Evolutionary conservation across 2,329 filamentous ascomycete genomes (phyloP), one percentile per base, ranked within the genome.

Genomic region (Didymella pinodella): DNA sequence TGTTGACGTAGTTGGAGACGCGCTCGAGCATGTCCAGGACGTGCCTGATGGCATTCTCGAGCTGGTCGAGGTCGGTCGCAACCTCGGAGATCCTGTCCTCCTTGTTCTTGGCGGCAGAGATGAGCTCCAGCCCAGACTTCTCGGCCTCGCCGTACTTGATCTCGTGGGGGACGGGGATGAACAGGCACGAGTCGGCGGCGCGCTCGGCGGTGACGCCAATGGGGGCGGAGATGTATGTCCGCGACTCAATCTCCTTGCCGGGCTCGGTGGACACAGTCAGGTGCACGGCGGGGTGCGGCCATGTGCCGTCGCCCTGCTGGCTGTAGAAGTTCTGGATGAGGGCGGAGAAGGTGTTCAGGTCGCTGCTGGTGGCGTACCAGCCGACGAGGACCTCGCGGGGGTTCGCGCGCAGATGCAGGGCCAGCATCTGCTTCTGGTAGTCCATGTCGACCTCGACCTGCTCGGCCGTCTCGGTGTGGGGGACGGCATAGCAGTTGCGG

Each of bases 281-380:
- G 82, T 99, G 95, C 48, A 99, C 90, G 66, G 95, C 94, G n/a
- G 95, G 95, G 81, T 97, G 92, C 53, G 95, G 95, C 83, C 90
- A 97, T 57, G 95, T 99, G 77, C 95, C 95, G 66, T 97, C 96
- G 75, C 96, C 95, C 75, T 96, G 93, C 76, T 92, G 91, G 75
- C 91, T 92, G 85, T 98, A 99, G 85, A 98, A 99, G 85, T 99
- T 99, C 83, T 99, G 95, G 81, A 97, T 99, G 73, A 99, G 87
- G 72, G 95, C 95, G 78, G 90, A 95, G 85, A 99, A 99, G 78
- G 90, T 96, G 87, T 99, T 98, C 75, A 99, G 87, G 81, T 98
- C 94, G 78, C 92, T 90, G 75, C 91, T 93, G 48, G 95, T 99
- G 65, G 95, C 96, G 83, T 99, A 99, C 95, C 95, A 99, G 75